Evolutionary conservation across 73 alveolate genomes (phyloP), one percentile per base, ranked within the genome.

Genomic region (Paraurostyla sp.): DNA sequence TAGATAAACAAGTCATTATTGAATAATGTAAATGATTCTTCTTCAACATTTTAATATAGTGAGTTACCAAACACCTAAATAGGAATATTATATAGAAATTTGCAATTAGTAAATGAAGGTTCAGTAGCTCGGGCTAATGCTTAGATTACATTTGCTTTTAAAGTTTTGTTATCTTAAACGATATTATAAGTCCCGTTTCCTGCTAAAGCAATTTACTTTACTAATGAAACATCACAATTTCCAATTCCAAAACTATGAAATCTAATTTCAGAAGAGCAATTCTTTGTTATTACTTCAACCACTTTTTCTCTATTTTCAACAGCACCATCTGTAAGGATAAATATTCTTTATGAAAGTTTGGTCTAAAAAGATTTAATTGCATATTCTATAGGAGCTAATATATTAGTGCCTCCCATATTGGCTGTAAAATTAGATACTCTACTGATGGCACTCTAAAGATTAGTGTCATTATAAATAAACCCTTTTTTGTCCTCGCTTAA

Each of bases 401-500:
- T 69, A 0, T 90, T 71, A 32, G 95, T 90, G 16, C 92, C 92
- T 33, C 95, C 95, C 87, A 83, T 27, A 51, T 90, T 71, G 23
- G 95, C 95, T 52, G 46, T 20, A 46, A 83, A 90, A 0, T 22
- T 1, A 0, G 30, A 6, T 15, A 90, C 60, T 25, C 42, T 4
- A 22, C 49, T n/a, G 0, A 69, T 41, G 0, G 92, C 90, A 0
- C 18, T 6, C 0, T 51, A 15, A 13, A 90, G 6, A 0, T 11
- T 52, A 23, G 63, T 58, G 30, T 90, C 92, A 36, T 42, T 33
- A 56, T 69, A 83, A 0, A 25, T 50, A 15, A 85, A 83, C 0
- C 80, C 49, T 7, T 33, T 16, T 1, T 41, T 69, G 52, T 7
- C 4, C 23, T 23, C 50, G 22, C 51, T 22, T 45, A 41, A 45